phyloP scores from a whole-genome alignment of 2,329 filamentous ascomycete species.

The Penicillium oxalicum region DNA sequence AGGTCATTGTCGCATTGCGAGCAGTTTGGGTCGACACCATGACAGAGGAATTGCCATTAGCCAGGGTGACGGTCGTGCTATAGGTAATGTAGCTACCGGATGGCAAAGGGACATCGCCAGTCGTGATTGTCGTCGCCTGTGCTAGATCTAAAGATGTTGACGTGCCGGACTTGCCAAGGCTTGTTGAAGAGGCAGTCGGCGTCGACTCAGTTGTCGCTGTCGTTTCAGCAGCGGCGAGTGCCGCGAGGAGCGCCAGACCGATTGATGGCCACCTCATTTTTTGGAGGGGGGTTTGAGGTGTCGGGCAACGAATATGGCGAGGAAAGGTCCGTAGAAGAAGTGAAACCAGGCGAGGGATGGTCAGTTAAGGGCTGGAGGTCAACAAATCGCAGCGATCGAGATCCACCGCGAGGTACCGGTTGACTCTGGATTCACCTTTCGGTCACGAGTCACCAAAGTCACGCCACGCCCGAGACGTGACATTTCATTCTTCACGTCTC shows the following conservation, averaged over 20 bases:
- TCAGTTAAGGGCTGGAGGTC: too few species aligned
- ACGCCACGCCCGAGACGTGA: too few species aligned
- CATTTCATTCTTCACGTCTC: too few species aligned
- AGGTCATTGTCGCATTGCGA: slow-evolving; percentile 24
- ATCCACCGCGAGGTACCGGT: too few species aligned
- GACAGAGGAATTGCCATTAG: slow-evolving; percentile 12
- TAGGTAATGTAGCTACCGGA: slow-evolving; percentile 38
- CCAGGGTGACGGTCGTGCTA: slow-evolving; percentile 31
- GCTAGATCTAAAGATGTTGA: slow-evolving; percentile 9
- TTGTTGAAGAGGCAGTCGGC: slow-evolving; percentile 1
- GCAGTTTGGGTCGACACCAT: slow-evolving; percentile 24
- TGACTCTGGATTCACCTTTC: too few species aligned
- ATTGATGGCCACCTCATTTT: slow-evolving; percentile 16
- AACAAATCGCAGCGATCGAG: too few species aligned
- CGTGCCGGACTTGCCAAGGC: slow-evolving; percentile 7
- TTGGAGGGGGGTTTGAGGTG: not conserved
- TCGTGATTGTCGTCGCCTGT: slow-evolving; percentile 17
- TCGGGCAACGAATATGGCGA: not conserved
- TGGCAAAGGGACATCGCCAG: slow-evolving; percentile 25
- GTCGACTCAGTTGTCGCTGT: not conserved
- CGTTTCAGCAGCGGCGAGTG: slow-evolving; percentile 10
- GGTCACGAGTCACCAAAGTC: too few species aligned
- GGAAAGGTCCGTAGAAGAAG: not conserved
- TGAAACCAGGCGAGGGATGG: too few species aligned
- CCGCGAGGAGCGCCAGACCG: slow-evolving; percentile 11